Base-by-base conservation (phyloP, 129 eudicot genomes). In the Escallonia rubra region DNA sequence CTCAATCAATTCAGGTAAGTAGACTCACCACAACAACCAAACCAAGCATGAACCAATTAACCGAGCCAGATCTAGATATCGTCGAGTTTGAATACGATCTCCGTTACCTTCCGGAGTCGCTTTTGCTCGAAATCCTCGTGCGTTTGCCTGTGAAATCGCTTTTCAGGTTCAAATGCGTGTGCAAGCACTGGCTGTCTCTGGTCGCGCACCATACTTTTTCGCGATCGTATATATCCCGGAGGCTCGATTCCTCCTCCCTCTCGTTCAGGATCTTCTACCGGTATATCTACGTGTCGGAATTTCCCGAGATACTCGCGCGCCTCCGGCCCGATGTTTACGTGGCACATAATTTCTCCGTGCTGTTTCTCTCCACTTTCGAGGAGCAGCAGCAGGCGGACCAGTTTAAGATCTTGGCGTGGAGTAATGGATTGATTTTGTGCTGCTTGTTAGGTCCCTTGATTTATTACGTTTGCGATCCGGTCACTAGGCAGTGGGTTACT, bases 391-490 rank as follows among this genome's bases (percentile, higher is more conserved):
- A 74, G 15, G 63, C 87, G 0, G 84, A 79, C 38, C 87, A 79
- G 57, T 82, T 82, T 65, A 79, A 82, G 71, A 71, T 82, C 3
- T 71, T 82, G 42, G 81, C 68, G 2, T 66, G 68, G 53, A 82
- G 84, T 62, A 82, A 82, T 55, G 87, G 87, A 1, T 79, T 82
- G 84, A 58, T 82, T 10, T 57, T 82, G 13, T 74, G 80, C 7
- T 75, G 81, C 63, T 82, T 82, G 60, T 64, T 82, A 6, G 84
- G 87, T 0, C 87, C 87, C 1, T 68, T 79, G 65, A 47, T 82
- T 49, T 82, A 82, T 40, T 82, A 82, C 41, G 79, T 82, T 14
- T 82, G 87, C 38, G 87, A 82, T 68, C 87, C 87, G 4, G 84
- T 82, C 3, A 82, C 87, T 14, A 56, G 81, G 49, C 81, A 79